Evolutionary conservation across 345 rosid species (phyloP), one percentile per base, ranked within the genome.

Genomic region (Eucalyptus erythrocorys): DNA sequence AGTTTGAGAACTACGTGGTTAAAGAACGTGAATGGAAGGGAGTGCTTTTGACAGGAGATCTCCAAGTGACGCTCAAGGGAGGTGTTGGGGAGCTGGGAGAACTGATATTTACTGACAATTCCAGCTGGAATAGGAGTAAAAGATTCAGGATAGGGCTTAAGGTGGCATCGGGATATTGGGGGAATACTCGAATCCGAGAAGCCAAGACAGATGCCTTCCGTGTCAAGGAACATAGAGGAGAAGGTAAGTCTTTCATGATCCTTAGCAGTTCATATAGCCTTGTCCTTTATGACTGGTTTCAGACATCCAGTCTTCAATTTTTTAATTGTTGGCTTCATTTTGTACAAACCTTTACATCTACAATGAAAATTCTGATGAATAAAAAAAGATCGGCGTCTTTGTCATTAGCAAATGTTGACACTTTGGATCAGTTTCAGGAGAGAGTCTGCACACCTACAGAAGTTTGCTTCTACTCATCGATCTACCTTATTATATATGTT

Each of bases 321-420:
- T 66, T 3, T 13, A 48, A 1, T 13, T 2, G 16, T 13, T 15
- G 13, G 2, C 2, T n/a, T 64, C 37, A 64, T 64, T 64, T 64
- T 19, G 1, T 64, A n/a, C 10, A 0, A 15, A 64, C 37, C 71
- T 64, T 64, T n/a, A 6, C 10, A 64, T 13, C 71, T 13, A 3
- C 2, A 64, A n/a, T 2, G 7, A 14, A 30, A 64, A 2, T 13
- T 30, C 21, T n/a, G 37, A 14, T 14, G 7, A 13, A 13, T 6
- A 30, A 64, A 32, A 4, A 64, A 64, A 0, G 2, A 6, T n/a
- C 0, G 5, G 37, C 17, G 6, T 5, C 8, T 13, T 61, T 12
- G 8, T 27, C 14, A 27, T 27, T 61, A 61, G 34, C 68, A 27
- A 27, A 61, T 12, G 14, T 61, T 59, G 66, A 26, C 6, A 26